phyloP scores from a whole-genome alignment of 345 rosid genomes.

The Geranium rotundifolium region DNA sequence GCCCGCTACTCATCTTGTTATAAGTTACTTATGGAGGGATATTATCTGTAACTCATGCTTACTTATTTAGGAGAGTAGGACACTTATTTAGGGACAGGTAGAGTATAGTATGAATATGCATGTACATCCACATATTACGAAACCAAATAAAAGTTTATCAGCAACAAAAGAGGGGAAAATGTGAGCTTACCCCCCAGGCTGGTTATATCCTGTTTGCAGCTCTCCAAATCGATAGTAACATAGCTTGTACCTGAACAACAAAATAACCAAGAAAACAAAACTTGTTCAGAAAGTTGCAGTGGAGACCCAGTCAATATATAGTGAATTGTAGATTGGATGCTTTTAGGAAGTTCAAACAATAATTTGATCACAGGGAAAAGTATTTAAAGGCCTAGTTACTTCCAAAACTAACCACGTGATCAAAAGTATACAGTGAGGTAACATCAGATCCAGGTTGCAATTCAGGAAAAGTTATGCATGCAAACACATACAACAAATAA shows the following conservation, averaged over 20 bases:
- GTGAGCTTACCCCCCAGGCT: constrained; percentile 74
- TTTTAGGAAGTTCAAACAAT: neutral
- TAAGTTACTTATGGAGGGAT: too few relatives aligned
- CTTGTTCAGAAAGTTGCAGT: neutral
- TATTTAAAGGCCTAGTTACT: too few relatives aligned
- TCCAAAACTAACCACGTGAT: too few relatives aligned
- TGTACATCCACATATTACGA: neutral
- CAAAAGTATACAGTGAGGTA: too few relatives aligned
- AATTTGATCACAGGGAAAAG: neutral
- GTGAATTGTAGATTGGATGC: neutral
- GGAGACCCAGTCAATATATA: neutral
- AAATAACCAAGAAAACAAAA: neutral
- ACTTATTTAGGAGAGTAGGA: too few relatives aligned
- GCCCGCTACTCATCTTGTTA: too few relatives aligned
- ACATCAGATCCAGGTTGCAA: too few relatives aligned
- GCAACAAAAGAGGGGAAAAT: neutral
- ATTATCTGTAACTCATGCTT: too few relatives aligned
- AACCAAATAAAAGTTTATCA: neutral
- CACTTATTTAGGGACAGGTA: too few relatives aligned
- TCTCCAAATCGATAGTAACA: constrained; percentile 96
- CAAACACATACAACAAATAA: neutral
- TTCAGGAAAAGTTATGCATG: neutral
- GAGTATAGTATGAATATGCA: neutral
- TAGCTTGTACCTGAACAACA: constrained; percentile 64
- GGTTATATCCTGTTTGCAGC: constrained; percentile 81